A percentile compares a stretch with the other conserved stretches of the same genome.
Evolutionary conservation across 805 yeast genomes (phyloP).

Genomic region (Lipomyces mesembrius): DNA sequence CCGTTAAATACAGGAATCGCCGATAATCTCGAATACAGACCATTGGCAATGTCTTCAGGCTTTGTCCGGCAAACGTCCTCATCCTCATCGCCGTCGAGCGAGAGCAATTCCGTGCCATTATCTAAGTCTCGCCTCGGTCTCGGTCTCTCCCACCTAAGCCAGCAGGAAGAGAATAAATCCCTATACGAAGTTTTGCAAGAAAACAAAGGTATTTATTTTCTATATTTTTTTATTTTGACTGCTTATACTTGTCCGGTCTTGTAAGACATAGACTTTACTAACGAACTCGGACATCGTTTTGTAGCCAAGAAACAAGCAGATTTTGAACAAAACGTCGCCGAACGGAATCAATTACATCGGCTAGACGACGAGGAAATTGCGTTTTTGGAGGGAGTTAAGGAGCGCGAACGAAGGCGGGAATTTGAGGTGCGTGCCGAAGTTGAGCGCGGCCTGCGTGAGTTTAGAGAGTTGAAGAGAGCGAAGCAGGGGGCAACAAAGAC

Average conservation of each 20-base stretch:
- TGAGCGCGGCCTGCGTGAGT: constrained; percentile 17
- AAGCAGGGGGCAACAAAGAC: not conserved
- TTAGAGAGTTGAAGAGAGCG: constrained; percentile 13
- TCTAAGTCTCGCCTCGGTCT: constrained; percentile 17
- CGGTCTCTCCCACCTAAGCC: constrained; percentile 11
- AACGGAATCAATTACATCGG: constrained; percentile 26
- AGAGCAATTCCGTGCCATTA: constrained; percentile 7
- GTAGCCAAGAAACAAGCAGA: constrained; percentile 30
- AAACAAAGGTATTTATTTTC: constrained; percentile 24
- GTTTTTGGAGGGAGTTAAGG: constrained; percentile 25
- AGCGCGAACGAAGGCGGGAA: constrained; percentile 18
- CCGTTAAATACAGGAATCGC: not conserved
- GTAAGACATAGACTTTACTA: not conserved
- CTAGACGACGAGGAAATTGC: constrained; percentile 33
- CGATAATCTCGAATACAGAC: not conserved
- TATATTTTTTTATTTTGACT: not conserved
- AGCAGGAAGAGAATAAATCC: constrained; percentile 21
- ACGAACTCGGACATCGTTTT: not conserved
- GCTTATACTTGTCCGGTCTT: not conserved
- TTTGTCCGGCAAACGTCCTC: constrained; percentile 14
- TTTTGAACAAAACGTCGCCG: constrained; percentile 27
- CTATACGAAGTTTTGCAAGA: constrained; percentile 32
- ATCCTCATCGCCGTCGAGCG: constrained; percentile 5
- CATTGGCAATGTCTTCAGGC: constrained; percentile 22
- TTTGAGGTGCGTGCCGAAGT: constrained; percentile 16